Conservation (phyloP, 371 early-diverging fungal genomes). For the Choanephora cucurbitarum region DNA sequence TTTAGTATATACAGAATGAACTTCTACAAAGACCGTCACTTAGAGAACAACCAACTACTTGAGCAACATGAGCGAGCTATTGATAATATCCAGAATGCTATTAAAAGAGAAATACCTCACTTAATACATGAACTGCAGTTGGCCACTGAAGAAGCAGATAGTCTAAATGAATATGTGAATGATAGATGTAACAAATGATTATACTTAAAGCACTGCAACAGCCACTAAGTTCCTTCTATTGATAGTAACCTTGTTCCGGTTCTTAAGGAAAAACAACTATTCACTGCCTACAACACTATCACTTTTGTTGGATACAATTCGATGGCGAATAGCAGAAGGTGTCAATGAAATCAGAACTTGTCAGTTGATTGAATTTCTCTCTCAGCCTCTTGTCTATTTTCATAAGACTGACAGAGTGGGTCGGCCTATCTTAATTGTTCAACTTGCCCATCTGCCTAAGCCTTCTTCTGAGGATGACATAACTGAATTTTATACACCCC, state of each 20-base stretch:
- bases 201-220: not conserved
- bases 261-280: conserved; percentile 36
- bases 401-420: conserved; percentile 32
- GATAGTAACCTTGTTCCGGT: conserved; percentile 48
- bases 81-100: conserved; percentile 40
- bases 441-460: conserved; percentile 34
- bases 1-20: conserved; percentile 12
- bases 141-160: conserved; percentile 22
- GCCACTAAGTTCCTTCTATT: not conserved
- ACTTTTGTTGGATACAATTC: conserved; percentile 38
- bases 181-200: conserved; percentile 31
- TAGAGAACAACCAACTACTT: conserved; percentile 28
- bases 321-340: conserved; percentile 41
- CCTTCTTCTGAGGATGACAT: conserved; percentile 17
- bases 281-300: conserved; percentile 40
- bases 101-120: conserved; percentile 38
- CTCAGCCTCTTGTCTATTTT: conserved; percentile 39
- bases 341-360: conserved; percentile 26
- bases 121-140: conserved; percentile 40
- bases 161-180: conserved; percentile 37
- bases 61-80: conserved; percentile 25
- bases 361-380: conserved; percentile 25
- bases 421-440: conserved; percentile 41
- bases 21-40: conserved; percentile 6
- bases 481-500: conserved; percentile 30